A percentile compares a stretch with the other conserved stretches of the same genome.
These are phyloP conservation scores for Paramecium caudatum DNA, from an alignment of 73 alveolate species.

Conservation along the genomic window DNA sequence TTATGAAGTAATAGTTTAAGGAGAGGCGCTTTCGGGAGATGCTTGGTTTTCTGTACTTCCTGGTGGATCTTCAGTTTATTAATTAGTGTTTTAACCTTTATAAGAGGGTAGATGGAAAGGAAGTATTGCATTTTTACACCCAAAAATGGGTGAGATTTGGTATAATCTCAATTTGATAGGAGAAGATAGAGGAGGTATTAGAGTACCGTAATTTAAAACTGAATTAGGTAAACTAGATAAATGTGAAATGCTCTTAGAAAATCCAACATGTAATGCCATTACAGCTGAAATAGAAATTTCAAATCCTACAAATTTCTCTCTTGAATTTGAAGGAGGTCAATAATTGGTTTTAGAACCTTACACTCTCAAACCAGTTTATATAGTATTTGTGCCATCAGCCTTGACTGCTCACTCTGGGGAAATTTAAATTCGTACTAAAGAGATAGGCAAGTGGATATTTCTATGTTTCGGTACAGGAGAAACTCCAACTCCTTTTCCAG, in stretches of 20 bases:
- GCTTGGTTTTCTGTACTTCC: constrained; percentile 90
- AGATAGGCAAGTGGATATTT: constrained; percentile 97
- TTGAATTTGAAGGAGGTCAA: constrained; percentile 88
- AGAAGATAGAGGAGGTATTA: constrained; percentile 92
- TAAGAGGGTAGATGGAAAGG: constrained; percentile 92
- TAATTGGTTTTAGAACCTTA: constrained; percentile 90
- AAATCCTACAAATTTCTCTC: constrained; percentile 94
- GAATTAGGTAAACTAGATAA: constrained; percentile 96
- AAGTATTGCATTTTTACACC: constrained; percentile 94
- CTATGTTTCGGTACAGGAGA: constrained; percentile 96
- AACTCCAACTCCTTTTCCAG: constrained; percentile 97
- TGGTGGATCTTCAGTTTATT: constrained; percentile 86
- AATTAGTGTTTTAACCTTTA: constrained; percentile 94
- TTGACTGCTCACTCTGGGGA: constrained; percentile 92
- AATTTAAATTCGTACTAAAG: constrained; percentile 88
- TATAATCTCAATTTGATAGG: constrained; percentile 94
- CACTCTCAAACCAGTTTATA: constrained; percentile 87
- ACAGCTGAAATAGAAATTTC: constrained; percentile 85
- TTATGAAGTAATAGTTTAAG: constrained; percentile 94
- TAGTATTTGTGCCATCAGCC: constrained; percentile 95
- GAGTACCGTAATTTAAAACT: constrained; percentile 91
- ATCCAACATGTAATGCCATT: constrained; percentile 96
- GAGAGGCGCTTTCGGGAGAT: constrained; percentile 96
- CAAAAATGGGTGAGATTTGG: constrained; percentile 98
- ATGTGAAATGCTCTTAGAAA: constrained; percentile 92